Base-by-base conservation (phyloP, 208 protist species). In the Crithidia bombi region DNA sequence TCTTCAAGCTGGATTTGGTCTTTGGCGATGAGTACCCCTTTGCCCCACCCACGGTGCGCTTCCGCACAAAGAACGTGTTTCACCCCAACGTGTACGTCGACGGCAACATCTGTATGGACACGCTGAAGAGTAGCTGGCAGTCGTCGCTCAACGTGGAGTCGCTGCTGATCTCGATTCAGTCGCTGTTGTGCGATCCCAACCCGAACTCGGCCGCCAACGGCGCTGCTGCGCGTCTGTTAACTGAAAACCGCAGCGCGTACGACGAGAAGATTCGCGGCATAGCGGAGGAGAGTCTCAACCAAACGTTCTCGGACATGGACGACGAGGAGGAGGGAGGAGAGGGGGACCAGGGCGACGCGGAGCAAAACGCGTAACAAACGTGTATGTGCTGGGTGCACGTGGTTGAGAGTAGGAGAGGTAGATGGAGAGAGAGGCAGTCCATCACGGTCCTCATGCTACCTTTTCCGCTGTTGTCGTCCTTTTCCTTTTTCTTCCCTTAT, bases 61-160 rank as follows among this genome's bases (percentile, higher is more conserved):
- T 99, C 81, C 62, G 98, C 23, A 99, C 98, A 3, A 83, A 82
- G 62, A 87, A 96, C 58, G 97, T 99, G 69, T 99, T 99, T 67
- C 99, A 99, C 78, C 99, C 99, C 17, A 99, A 99, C 78, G 98
- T 99, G n/a, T 99, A 99, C 79, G 81, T 91, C 10, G 91, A 98
- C 66, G 98, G 99, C 21, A 82, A 87, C 54, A 99, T 99, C 57
- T 99, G 99, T 89, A 87, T 99, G 33, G 98, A 99, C 82, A 99
- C 99, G 47, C 91, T 99, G 14, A 98, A 99, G 78, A 98, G 98
- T 63, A 89, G 97, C 69, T 99, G 98, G 98, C 95, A 85, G 61
- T 98, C 99, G 15, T 98, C 98, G 38, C 99, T 99, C 57, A 97
- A 99, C 85, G 97, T 99, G 14, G 90, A 98, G 26, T 83, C 98